phyloP scores from a whole-genome alignment of 192 early-diverging fungal genomes.

The Anaeromyces robustus region DNA sequence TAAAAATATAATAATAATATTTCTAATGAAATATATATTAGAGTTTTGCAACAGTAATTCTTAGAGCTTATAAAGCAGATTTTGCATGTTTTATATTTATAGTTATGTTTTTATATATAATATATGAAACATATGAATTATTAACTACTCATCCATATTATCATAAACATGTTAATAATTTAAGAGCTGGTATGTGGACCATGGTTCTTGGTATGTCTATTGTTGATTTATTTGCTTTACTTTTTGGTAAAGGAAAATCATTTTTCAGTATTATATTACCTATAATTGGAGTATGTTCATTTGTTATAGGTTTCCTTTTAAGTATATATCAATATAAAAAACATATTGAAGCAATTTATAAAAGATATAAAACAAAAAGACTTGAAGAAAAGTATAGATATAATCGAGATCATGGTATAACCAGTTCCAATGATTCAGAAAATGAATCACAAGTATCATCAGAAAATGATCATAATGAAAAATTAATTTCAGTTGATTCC shows the following conservation, averaged over 20 bases:
- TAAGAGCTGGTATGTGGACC: neutral
- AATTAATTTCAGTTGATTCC: neutral
- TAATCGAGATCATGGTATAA: neutral
- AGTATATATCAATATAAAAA: neutral
- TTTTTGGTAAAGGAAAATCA: neutral
- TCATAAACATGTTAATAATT: neutral
- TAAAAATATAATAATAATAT: too few species aligned
- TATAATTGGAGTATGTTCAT: neutral
- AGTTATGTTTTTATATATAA: too few species aligned
- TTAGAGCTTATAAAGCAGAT: too few species aligned
- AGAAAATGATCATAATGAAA: neutral
- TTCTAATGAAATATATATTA: too few species aligned
- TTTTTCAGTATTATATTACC: neutral
- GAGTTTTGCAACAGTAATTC: too few species aligned
- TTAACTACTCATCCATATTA: neutral
- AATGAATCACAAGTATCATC: neutral
- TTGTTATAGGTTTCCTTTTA: neutral
- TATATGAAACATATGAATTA: too few species aligned
- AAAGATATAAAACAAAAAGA: neutral
- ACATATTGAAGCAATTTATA: neutral
- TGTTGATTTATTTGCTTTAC: neutral
- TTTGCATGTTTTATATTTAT: too few species aligned
- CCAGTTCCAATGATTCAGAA: neutral
- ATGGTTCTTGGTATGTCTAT: neutral
- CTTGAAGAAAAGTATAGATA: neutral